Evolutionary conservation across 176 grass and related monocot species (phyloP), one percentile per base, ranked within the genome.

Genomic region (Aegilops speltoides): DNA sequence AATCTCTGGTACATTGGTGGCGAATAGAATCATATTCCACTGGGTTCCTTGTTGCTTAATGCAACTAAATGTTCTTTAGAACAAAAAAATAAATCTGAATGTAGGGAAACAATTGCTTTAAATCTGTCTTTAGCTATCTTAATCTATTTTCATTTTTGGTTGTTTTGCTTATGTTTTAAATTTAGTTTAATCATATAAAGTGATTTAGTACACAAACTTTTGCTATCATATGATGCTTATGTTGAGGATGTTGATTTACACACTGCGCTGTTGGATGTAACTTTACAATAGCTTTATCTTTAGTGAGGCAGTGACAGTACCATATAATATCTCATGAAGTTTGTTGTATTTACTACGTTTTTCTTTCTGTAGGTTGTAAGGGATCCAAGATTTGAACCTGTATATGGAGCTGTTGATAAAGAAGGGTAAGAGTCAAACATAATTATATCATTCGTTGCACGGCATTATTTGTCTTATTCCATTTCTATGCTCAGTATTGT

Each of bases 361-460:
- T 26, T 52, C 82, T 48, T 90, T 85, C 41, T 60, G 24, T 73
- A 94, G 92, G 89, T 92, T 80, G 88, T 91, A 48, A 83, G 93
- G 32, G 96, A 98, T 91, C 93, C 93, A 86, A 86, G 92, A 82
- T 97, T 97, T 8, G 95, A 97, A 69, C 88, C 90, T 77, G 63
- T 97, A 71, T 82, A 89, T 85, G 96, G 96, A 94, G 54, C 68
- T 85, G 66, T 98, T 78, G 90, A 98, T 80, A 90, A 91, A 84
- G 93, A 98, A 70, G 82, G 93, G 96, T 96, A 94, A 83, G 80
- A 73, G 43, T 79, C n/a, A 4, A 57, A 79, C 7, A 16, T 28
- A 48, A 25, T 32, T 76, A 4, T 17, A 10, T 40, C 10, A 7
- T 45, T 14, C 2, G 1, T 45, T 63, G 24, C 36, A 76, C 3